These are phyloP conservation scores for Aeschynomene evenia DNA, from an alignment of 306 rosid species.

Conservation along the genomic window DNA sequence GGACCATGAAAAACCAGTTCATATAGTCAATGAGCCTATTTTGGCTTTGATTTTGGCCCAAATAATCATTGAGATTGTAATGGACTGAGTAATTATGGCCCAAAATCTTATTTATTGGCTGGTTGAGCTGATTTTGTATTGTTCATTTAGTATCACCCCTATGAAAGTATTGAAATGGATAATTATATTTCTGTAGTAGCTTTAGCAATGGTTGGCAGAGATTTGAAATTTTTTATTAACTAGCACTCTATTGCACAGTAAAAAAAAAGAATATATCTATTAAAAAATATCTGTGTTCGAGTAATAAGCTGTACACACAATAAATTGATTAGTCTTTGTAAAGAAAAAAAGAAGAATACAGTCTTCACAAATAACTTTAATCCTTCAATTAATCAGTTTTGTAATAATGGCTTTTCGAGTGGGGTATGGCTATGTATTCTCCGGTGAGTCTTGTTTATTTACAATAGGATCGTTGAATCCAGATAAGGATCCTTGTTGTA, in stretches of 20 bases:
- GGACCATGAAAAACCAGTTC: too few species aligned
- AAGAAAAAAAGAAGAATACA: neutral
- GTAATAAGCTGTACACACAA: neutral
- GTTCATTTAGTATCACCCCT: too few species aligned
- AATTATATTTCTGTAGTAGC: neutral
- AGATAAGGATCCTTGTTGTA: slow-evolving; percentile 44
- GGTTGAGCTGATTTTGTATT: too few species aligned
- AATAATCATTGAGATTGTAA: too few species aligned
- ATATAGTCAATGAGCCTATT: too few species aligned
- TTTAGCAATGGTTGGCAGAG: neutral
- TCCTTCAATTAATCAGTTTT: neutral
- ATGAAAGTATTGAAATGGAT: neutral
- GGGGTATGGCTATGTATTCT: slow-evolving; percentile 1
- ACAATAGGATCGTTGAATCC: slow-evolving; percentile 39
- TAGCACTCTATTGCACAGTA: too few species aligned
- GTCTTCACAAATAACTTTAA: neutral
- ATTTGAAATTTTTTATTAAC: neutral
- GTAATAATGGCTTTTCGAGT: neutral
- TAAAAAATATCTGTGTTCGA: neutral
- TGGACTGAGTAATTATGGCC: too few species aligned
- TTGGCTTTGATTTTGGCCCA: too few species aligned
- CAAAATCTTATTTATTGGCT: too few species aligned
- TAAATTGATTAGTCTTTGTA: neutral
- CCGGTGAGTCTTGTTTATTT: slow-evolving; percentile 14
- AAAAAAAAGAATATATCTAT: too few species aligned